Base-by-base conservation (phyloP, 495 filamentous ascomycete species). In the Tuber calosporum region DNA sequence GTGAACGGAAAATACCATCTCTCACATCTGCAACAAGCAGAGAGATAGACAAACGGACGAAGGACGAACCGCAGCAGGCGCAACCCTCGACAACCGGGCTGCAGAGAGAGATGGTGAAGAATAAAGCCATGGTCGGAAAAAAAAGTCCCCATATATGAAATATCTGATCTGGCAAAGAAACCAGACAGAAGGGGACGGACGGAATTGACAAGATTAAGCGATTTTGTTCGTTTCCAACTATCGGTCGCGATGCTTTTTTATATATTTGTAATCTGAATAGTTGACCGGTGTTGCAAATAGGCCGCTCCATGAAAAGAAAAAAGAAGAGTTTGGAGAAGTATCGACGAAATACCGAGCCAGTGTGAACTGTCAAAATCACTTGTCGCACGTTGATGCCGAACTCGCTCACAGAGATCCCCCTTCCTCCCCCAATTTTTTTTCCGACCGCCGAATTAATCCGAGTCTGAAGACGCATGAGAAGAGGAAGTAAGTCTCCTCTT, bases 261-360 rank as follows among this genome's bases (percentile, higher is more conserved):
- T 62, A 62, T 62, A 62, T 62, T 62, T 62, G 53, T 62, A 62
- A 62, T 30, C 53, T 62, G 53, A 62, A 62, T 62, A 62, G 53
- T 62, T 62, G 53, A 62, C 26, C 26, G 53, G 53, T 62, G 53
- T 62, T 62, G 53, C 53, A 62, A 62, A 62, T 62, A 62, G 53
- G 53, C 53, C 53, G 53, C 53, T 62, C 53, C 53, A 62, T 62
- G 53, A 62, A 62, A 62, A 62, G 53, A 62, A 62, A 62, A 62
- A 62, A 62, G 53, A 62, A 62, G 53, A 62, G 34, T 34, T 62
- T 62, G 30, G 53, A 62, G 53, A 62, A 62, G 53, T 62, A 62
- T 62, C 53, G 53, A 62, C 53, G 53, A 62, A 62, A 62, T 34
- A 62, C 53, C 53, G 53, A 62, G 53, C 53, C 26, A 62, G 53